A percentile compares a stretch with the other conserved stretches of the same genome.
Evolutionary conservation across 73 alveolate species (phyloP).

Genomic region (Urostyla sp.): DNA sequence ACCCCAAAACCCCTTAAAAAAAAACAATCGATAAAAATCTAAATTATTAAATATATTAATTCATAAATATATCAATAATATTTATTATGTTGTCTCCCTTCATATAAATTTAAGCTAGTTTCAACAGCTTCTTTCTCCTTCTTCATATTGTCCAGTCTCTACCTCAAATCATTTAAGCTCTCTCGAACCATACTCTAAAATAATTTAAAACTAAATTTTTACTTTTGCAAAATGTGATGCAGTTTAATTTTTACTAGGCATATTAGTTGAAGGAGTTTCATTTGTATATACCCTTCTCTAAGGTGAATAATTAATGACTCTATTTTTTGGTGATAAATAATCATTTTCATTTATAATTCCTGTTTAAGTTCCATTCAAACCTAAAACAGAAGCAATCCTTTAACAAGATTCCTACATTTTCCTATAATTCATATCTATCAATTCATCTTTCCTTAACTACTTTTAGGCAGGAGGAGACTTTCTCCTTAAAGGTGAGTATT

Average conservation of each 20-base stretch:
- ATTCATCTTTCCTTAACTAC: not conserved
- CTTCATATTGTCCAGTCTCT: slow-evolving; percentile 36
- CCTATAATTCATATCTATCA: slow-evolving; percentile 41
- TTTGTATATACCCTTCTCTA: not conserved
- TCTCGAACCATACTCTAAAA: slow-evolving; percentile 42
- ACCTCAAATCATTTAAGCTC: slow-evolving; percentile 41
- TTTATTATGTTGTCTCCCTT: slow-evolving; percentile 4
- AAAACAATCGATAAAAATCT: no score
- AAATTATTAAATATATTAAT: no score
- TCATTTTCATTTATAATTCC: not conserved
- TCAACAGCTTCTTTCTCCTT: slow-evolving; percentile 50
- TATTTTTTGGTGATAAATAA: slow-evolving; percentile 18
- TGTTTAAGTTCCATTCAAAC: not conserved
- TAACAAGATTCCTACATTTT: slow-evolving; percentile 44
- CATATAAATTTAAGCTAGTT: slow-evolving; percentile 18
- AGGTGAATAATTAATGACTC: not conserved
- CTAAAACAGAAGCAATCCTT: slow-evolving; percentile 34
- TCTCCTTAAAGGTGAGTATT: not conserved
- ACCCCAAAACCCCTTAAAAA: no score
- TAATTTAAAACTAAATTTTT: not conserved
- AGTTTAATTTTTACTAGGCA: not conserved
- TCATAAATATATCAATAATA: no score
- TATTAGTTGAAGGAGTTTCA: not conserved
- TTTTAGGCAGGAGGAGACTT: not conserved
- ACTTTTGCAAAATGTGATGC: slow-evolving; percentile 31